These are phyloP conservation scores for Apophysomyces ossiformis DNA, from an alignment of 371 early-diverging fungal species.

Conservation along the genomic window DNA sequence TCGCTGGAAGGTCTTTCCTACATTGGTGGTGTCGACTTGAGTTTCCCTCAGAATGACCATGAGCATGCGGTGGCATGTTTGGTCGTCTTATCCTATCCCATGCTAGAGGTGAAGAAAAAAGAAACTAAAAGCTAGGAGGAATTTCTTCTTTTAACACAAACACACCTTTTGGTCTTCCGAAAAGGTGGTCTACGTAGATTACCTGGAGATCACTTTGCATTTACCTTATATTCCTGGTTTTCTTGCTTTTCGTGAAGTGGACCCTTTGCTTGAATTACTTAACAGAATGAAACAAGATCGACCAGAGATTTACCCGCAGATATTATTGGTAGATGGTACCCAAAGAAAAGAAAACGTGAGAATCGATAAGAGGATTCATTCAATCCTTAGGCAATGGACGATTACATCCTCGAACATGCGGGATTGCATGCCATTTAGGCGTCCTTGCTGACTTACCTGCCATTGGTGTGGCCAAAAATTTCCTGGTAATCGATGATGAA, in stretches of 20 bases:
- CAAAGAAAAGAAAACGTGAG: not conserved
- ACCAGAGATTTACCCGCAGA: slow-evolving; percentile 73
- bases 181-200: slow-evolving; percentile 62
- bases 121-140: not conserved
- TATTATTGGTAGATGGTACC: slow-evolving; percentile 84
- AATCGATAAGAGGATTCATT: not conserved
- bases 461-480: slow-evolving; percentile 91
- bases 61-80: slow-evolving; percentile 79
- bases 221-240: slow-evolving; percentile 87
- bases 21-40: slow-evolving; percentile 86
- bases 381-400: slow-evolving; percentile 66
- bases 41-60: slow-evolving; percentile 67
- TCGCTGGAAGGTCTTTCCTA: slow-evolving; percentile 54
- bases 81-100: slow-evolving; percentile 69
- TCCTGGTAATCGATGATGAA: slow-evolving; percentile 67
- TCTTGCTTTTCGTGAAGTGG: slow-evolving; percentile 89
- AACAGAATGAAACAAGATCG: slow-evolving; percentile 42
- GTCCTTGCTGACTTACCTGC: slow-evolving; percentile 73
- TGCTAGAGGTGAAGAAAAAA: slow-evolving; percentile 44
- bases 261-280: slow-evolving; percentile 63
- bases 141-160: not conserved
- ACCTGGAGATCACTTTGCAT: slow-evolving; percentile 57
- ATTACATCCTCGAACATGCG: slow-evolving; percentile 87
- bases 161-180: not conserved
- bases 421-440: slow-evolving; percentile 89